Conservation (phyloP, 2,329 filamentous ascomycete genomes). For the Arachnomyces sp. region DNA sequence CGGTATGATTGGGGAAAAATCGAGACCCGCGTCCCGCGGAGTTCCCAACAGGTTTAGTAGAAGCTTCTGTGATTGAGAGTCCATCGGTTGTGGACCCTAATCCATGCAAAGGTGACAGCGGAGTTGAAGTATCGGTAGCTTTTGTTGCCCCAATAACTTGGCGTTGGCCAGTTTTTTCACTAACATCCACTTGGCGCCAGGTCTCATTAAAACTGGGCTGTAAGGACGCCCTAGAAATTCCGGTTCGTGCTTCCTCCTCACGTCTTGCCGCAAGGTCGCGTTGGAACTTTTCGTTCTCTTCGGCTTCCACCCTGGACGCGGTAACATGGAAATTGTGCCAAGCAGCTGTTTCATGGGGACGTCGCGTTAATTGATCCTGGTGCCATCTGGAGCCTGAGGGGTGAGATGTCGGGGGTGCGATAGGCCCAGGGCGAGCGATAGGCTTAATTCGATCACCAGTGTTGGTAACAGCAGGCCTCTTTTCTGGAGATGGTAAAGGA, state of each 20-base stretch:
- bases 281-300: slow-evolving; percentile 34
- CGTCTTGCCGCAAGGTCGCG: slow-evolving; percentile 32
- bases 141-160: slow-evolving; percentile 31
- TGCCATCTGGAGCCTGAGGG: slow-evolving; percentile 19
- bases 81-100: slow-evolving; percentile 31
- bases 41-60: slow-evolving; percentile 26
- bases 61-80: slow-evolving; percentile 28
- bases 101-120: slow-evolving; percentile 23
- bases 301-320: slow-evolving; percentile 33
- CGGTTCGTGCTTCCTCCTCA: slow-evolving; percentile 29
- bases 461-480: slow-evolving; percentile 26
- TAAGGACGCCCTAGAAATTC: slow-evolving; percentile 24
- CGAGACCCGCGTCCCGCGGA: slow-evolving; percentile 38
- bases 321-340: slow-evolving; percentile 40
- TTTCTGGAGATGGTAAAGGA: slow-evolving; percentile 33
- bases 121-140: slow-evolving; percentile 14
- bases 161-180: slow-evolving; percentile 34
- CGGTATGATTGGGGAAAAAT: slow-evolving; percentile 40
- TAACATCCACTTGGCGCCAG: slow-evolving; percentile 39
- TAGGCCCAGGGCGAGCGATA: slow-evolving; percentile 38
- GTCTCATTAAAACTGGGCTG: slow-evolving; percentile 37
- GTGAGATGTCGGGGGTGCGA: slow-evolving; percentile 38
- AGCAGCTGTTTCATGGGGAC: slow-evolving; percentile 24
- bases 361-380: slow-evolving; percentile 22
- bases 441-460: slow-evolving; percentile 33